Conservation (phyloP, 306 rosid species). For the Hippophae tibetana region DNA sequence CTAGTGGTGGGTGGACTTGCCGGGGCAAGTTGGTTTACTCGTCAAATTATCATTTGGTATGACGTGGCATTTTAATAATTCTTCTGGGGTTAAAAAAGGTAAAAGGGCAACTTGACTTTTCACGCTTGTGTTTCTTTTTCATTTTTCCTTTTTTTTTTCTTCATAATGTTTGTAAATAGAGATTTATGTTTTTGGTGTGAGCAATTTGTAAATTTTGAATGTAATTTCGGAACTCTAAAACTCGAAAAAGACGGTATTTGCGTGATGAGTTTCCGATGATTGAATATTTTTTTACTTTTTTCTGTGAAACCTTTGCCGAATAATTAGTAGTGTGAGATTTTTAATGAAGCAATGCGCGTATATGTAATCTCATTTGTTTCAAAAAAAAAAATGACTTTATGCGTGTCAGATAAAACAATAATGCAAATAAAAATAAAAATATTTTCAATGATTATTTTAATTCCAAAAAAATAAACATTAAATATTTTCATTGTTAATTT, state of each 20-base stretch:
- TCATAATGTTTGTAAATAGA: slow-evolving; percentile 31
- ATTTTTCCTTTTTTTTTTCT: slow-evolving; percentile 3
- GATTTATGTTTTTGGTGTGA: neutral
- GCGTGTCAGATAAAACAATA: too few species aligned
- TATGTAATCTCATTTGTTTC: too few species aligned
- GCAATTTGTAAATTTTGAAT: slow-evolving; percentile 24
- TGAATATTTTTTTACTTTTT: too few species aligned
- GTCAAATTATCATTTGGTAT: slow-evolving; percentile 21
- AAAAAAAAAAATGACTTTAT: too few species aligned
- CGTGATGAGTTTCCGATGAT: neutral
- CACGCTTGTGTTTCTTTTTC: slow-evolving; percentile 6
- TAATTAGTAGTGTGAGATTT: too few species aligned
- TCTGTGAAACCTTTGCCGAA: too few species aligned
- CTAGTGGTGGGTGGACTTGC: slow-evolving; percentile 25
- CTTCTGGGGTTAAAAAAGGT: slow-evolving; percentile 26
- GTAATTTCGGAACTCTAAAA: slow-evolving; percentile 11
- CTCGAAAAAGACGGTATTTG: slow-evolving; percentile 1
- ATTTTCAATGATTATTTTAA: too few species aligned
- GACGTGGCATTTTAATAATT: slow-evolving; percentile 57
- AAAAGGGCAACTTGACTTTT: slow-evolving; percentile 2
- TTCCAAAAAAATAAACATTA: too few species aligned
- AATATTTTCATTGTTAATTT: too few species aligned
- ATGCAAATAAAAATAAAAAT: too few species aligned
- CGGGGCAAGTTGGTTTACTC: neutral
- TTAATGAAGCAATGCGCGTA: too few species aligned